Evolutionary conservation across 2,329 filamentous ascomycete species (phyloP), one percentile per base, ranked within the genome.

Genomic region (Ramularia endophylla): DNA sequence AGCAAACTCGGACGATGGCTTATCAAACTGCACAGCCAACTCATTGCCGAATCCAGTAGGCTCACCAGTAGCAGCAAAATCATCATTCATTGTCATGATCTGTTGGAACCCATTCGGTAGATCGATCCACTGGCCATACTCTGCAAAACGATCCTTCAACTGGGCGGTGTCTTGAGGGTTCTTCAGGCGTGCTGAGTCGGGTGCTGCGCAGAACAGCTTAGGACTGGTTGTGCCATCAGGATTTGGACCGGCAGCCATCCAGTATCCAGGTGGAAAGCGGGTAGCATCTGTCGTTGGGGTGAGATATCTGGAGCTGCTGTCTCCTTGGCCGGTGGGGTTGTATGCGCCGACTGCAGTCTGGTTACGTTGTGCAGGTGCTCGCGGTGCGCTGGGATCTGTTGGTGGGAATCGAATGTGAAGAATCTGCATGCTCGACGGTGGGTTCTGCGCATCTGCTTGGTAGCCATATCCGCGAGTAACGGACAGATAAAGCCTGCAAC

Each of bases 331-430:
- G 37, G 27, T 38, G 36, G 13, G 39, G 15, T 52, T 51, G 35
- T 49, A 56, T 29, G 51, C 40, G 27, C 45, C 43, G 22, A 48
- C 36, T 17, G 53, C 36, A 12, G 45, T 49, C 37, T 54, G 51
- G 13, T 34, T 36, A 9, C 38, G 45, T 27, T 55, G 53, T 5
- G 46, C 16, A 9, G 49, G 41, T 31, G 45, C 27, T 18, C 46
- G 42, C 17, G 47, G 41, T 16, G 47, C 43, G 18, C 46, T 45
- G 5, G 53, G 52, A 32, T 61, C 56, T 28, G 70, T 64, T 0
- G 92, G 92, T 1, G 94, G 92, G 44, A 95, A 94, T 60, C 92
- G 94, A 64, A 98, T 87, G 58, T 94, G 92, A 54, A 94, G 85
- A n/a, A 95, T 81, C 64, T 95, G 89, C 87, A 98, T 95, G 65